Conservation (phyloP, 2,329 filamentous ascomycete species). For the Lachnellula occidentalis region DNA sequence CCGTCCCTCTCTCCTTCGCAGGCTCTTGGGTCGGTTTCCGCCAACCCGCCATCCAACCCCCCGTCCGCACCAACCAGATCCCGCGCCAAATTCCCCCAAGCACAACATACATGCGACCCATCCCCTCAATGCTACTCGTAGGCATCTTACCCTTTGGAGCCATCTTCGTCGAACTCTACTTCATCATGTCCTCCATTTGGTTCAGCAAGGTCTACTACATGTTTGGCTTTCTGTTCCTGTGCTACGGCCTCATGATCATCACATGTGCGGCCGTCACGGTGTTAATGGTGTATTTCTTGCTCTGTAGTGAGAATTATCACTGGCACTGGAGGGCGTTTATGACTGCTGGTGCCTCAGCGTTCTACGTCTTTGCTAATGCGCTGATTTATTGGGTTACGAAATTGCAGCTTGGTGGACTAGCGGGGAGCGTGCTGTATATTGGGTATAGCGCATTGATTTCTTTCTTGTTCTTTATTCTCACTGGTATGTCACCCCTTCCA, state of each 20-base stretch:
- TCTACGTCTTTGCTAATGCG: constrained; percentile 88
- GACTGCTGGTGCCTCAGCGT: constrained; percentile 82
- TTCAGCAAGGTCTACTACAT: constrained; percentile 99
- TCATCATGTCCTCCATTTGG: constrained; percentile 99
- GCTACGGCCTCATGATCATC: constrained; percentile 95
- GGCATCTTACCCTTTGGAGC: constrained; percentile 91
- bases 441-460: constrained; percentile 88
- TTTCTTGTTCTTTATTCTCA: constrained; percentile 88
- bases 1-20: constrained; percentile 80
- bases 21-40: constrained; percentile 95
- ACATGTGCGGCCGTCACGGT: constrained; percentile 90
- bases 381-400: constrained; percentile 87
- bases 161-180: constrained; percentile 97
- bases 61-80: constrained; percentile 95
- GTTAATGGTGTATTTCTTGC: constrained; percentile 90
- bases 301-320: constrained; percentile 95
- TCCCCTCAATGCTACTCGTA: constrained; percentile 87
- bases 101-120: constrained; percentile 73
- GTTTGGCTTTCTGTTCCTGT: constrained; percentile 98
- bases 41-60: constrained; percentile 62
- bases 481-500: constrained; percentile 57
- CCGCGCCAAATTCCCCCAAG: constrained; percentile 89
- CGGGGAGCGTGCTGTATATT: constrained; percentile 84
- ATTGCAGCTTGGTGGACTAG: constrained; percentile 76
- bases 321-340: constrained; percentile 98